phyloP scores from a whole-genome alignment of 805 yeast genomes.

The Yamadazyma laniorum region DNA sequence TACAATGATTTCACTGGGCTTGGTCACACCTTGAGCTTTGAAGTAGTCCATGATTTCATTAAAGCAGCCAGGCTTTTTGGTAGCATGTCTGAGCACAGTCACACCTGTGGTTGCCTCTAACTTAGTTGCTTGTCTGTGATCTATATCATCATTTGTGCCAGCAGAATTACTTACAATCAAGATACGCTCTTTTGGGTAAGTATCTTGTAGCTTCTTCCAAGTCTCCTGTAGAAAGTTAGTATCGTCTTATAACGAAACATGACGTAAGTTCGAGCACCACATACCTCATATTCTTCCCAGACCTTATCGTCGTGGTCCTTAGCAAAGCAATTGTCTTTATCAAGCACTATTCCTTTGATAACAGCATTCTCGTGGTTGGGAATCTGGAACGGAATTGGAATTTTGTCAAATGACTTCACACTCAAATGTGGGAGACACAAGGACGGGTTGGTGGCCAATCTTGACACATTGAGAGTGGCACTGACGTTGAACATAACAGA shows the following conservation, averaged over 20 bases:
- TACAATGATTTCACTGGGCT: constrained; percentile 60
- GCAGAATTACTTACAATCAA: constrained; percentile 91
- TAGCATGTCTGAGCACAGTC: constrained; percentile 63
- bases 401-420: constrained; percentile 55
- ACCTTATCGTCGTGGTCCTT: constrained; percentile 74
- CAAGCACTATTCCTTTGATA: constrained; percentile 79
- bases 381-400: constrained; percentile 52
- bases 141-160: constrained; percentile 76
- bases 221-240: constrained; percentile 23
- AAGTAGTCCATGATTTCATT: constrained; percentile 66
- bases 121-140: constrained; percentile 54
- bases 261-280: too few relatives aligned
- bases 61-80: constrained; percentile 82
- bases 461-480: constrained; percentile 68
- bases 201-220: constrained; percentile 55
- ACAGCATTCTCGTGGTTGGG: constrained; percentile 25
- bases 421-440: constrained; percentile 65
- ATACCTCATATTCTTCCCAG: constrained; percentile 57
- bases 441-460: constrained; percentile 61
- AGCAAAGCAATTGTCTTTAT: constrained; percentile 95
- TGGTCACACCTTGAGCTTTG: constrained; percentile 39
- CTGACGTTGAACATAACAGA: constrained; percentile 57
- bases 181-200: constrained; percentile 61
- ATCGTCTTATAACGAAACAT: too few relatives aligned
- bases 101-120: constrained; percentile 69